Base-by-base conservation (phyloP, 768 basidiomycete species). In the Pleurotus citrinopileatus region DNA sequence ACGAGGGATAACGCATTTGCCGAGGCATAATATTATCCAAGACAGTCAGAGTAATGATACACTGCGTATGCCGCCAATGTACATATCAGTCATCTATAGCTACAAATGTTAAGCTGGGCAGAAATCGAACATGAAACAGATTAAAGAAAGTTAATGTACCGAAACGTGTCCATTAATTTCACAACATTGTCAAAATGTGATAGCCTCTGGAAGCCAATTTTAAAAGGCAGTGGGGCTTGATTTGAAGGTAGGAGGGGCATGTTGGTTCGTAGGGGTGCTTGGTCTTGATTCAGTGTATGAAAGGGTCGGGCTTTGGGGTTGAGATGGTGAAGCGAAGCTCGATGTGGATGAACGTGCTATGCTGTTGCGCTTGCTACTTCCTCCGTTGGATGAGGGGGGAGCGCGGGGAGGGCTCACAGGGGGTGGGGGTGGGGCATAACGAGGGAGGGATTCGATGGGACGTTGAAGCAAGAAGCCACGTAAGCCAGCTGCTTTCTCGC, bases 401-500 rank as follows among this genome's bases (percentile, higher is more conserved):
- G 47, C 47, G 22, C 48, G 53, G 19, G 52, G n/a, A 28, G 45
- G 54, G 17, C 12, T 15, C 7, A 59, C 59, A 13, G 60, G 45
- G 8, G 57, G 55, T 27, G 75, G 66, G 50, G 66, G 70, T 44
- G 76, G 59, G 4, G 74, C 77, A 58, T 87, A 85, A 20, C 83
- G 77, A 8, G 86, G 86, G 19, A 86, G 69, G 0, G 81, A 67
- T 64, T 86, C 84, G 3, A 84, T 67, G 22, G 86, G 86, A 57
- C 79, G 83, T 42, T 80, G 78, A 59, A 86, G 77, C 42, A 85
- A 63, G 65, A 75, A 85, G 19, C 80, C 78, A 78, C 73, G 81
- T 60, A 82, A 67, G 7, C 74, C 83, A 8, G 87, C 88, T 50
- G 79, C 78, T 68, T 87, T 88, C 69, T 91, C 87, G 3, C 83